These are phyloP conservation scores for Pyrus hybrid DNA, from an alignment of 331 rosid genomes.

Conservation along the genomic window DNA sequence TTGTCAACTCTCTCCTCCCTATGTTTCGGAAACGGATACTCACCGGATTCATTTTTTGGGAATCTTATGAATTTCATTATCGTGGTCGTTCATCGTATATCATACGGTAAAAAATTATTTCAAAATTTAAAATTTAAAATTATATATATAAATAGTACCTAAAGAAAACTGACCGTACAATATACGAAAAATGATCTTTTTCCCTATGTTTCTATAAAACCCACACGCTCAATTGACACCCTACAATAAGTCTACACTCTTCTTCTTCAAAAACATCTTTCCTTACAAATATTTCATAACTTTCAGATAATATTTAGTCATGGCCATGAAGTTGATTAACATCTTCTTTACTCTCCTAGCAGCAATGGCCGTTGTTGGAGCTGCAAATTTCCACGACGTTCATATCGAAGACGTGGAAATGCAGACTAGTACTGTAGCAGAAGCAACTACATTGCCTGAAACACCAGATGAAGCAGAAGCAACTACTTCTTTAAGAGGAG, in stretches of 20 bases:
- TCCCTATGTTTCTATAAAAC: neutral
- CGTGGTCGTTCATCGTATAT: no score
- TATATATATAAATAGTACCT: no score
- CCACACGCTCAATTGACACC: neutral
- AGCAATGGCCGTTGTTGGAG: slow-evolving; percentile 3
- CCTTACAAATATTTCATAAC: neutral
- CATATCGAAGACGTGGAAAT: neutral
- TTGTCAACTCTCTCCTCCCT: slow-evolving; percentile 7
- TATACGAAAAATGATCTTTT: no score
- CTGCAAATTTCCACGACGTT: neutral
- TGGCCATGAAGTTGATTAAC: slow-evolving; percentile 15
- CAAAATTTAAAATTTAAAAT: no score
- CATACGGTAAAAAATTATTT: rapidly evolving
- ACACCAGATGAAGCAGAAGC: neutral
- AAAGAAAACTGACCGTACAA: no score
- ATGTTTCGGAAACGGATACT: no score
- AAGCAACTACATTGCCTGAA: neutral
- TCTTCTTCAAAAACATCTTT: no score
- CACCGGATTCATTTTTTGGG: rapidly evolving
- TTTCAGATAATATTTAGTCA: neutral
- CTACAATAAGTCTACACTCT: no score
- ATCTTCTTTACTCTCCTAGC: slow-evolving; percentile 6
- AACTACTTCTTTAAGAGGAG: slow-evolving; percentile 7
- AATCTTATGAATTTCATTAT: no score
- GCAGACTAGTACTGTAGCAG: neutral